phyloP scores from a whole-genome alignment of 441 rosid genomes.

The Theobroma grandiflorum region DNA sequence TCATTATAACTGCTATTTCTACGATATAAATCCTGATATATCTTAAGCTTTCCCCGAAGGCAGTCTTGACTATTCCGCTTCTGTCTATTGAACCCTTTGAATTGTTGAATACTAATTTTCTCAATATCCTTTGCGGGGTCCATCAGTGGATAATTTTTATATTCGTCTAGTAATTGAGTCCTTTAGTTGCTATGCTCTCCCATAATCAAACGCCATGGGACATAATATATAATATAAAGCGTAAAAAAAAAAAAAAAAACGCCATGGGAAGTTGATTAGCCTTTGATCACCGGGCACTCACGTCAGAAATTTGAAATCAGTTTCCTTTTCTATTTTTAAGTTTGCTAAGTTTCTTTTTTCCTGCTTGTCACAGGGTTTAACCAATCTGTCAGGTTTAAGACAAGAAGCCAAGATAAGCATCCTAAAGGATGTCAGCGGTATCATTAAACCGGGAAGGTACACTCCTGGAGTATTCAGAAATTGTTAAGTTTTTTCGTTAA shows the following conservation, averaged over 20 bases:
- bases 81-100: neutral
- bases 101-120: neutral
- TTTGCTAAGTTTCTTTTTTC: neutral
- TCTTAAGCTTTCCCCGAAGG: neutral
- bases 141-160: neutral
- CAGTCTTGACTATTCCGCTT: neutral
- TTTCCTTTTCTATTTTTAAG: neutral
- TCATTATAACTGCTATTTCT: neutral
- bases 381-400: constrained; percentile 5
- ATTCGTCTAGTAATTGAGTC: neutral
- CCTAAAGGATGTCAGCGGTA: constrained; percentile 55
- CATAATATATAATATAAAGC: too few species aligned
- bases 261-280: neutral
- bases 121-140: neutral
- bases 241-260: too few species aligned
- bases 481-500: neutral
- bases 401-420: constrained; percentile 26
- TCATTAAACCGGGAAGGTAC: constrained; percentile 61
- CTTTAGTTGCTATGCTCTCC: neutral
- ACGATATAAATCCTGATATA: neutral
- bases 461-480: constrained; percentile 14
- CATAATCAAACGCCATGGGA: neutral
- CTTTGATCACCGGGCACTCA: neutral
- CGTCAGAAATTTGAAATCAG: neutral
- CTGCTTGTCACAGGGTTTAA: constrained; percentile 13